Conservation (phyloP, 306 rosid genomes). For the Rosa rugosa region DNA sequence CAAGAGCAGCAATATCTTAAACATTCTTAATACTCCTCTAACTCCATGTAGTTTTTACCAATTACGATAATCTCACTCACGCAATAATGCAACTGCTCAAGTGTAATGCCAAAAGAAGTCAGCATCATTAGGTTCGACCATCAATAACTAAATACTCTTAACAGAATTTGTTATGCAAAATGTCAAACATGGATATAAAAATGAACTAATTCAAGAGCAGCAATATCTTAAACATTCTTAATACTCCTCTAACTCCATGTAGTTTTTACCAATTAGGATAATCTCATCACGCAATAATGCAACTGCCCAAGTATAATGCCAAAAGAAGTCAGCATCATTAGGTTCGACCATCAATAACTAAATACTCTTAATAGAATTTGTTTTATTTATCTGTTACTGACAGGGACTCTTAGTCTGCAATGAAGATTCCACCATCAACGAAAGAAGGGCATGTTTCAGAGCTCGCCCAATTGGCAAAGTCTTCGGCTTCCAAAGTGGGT, state of each 20-base stretch:
- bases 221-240: neutral
- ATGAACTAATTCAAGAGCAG: slow-evolving; percentile 1
- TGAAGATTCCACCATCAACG: neutral
- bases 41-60: neutral
- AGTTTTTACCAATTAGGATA: neutral
- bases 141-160: neutral
- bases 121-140: neutral
- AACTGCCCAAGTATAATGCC: neutral
- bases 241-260: slow-evolving; percentile 7
- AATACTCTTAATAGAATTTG: neutral
- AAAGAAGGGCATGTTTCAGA: neutral
- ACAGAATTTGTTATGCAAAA: neutral
- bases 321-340: neutral
- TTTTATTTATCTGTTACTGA: neutral
- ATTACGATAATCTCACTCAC: neutral
- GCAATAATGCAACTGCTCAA: neutral
- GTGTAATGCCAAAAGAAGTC: neutral
- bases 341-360: neutral
- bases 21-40: neutral
- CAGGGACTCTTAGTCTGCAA: neutral
- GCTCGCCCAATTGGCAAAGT: neutral
- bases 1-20: neutral
- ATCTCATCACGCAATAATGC: neutral
- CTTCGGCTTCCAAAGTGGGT: neutral
- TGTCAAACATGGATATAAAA: neutral